Conservation (phyloP, 495 filamentous ascomycete species). For the Echria macrotheca region DNA sequence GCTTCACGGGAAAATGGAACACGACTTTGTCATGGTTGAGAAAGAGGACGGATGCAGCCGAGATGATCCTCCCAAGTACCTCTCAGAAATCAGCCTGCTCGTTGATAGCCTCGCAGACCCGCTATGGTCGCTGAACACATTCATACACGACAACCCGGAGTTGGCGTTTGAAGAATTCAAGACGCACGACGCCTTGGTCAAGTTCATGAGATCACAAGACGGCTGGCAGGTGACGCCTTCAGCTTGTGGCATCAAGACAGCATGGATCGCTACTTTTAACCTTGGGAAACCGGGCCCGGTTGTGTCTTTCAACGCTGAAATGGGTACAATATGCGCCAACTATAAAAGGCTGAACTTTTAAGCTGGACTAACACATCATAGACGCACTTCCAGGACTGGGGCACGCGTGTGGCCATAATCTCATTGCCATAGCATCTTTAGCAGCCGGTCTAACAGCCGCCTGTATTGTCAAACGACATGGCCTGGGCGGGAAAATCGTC, state of each 20-base stretch:
- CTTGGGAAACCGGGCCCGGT: conserved; percentile 42
- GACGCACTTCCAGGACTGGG: conserved; percentile 56
- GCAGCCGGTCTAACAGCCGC: conserved; percentile 55
- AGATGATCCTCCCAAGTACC: not conserved
- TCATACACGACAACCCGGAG: conserved; percentile 60
- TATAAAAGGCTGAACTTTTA: conserved; percentile 2
- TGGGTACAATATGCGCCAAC: conserved; percentile 30
- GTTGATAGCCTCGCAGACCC: conserved; percentile 31
- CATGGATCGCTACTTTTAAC: conserved; percentile 51
- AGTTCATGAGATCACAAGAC: conserved; percentile 46
- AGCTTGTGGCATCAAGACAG: conserved; percentile 50
- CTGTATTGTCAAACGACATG: conserved; percentile 38
- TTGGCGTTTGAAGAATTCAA: conserved; percentile 51
- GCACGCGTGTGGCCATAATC: conserved; percentile 66
- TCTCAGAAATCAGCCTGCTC: conserved; percentile 31
- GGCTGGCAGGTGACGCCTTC: conserved; percentile 53
- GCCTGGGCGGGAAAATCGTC: conserved; percentile 51
- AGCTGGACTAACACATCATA: conserved; percentile 1
- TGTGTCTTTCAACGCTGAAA: conserved; percentile 55
- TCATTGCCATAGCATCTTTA: conserved; percentile 60
- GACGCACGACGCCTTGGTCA: conserved; percentile 53
- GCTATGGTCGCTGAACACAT: conserved; percentile 39
- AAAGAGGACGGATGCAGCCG: too few relatives aligned
- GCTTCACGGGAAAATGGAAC: too few relatives aligned
- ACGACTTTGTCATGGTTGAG: too few relatives aligned